A percentile compares a stretch with the other conserved stretches of the same genome.
These are phyloP conservation scores for Manihot esculenta DNA, from an alignment of 441 rosid genomes.

Conservation along the genomic window DNA sequence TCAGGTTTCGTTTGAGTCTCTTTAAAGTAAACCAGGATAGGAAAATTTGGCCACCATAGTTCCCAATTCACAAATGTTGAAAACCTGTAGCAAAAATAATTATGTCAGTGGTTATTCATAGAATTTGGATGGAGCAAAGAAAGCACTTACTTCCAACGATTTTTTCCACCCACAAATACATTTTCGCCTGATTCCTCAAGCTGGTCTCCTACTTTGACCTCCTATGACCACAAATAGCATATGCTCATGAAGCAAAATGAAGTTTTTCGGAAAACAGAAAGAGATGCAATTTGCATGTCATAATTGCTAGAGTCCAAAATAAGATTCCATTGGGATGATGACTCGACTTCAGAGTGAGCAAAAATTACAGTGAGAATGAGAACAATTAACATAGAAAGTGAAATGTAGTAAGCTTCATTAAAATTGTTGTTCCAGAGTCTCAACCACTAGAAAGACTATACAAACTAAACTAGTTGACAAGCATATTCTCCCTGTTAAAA, in stretches of 20 bases:
- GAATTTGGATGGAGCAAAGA: conserved; percentile 6
- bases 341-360: not conserved
- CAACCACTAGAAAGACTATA: not conserved
- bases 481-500: no score
- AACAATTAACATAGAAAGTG: not conserved
- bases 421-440: not conserved
- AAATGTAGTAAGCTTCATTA: not conserved
- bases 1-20: conserved; percentile 76
- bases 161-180: conserved; percentile 73
- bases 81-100: conserved; percentile 39
- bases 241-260: not conserved
- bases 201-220: conserved; percentile 65
- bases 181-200: conserved; percentile 72
- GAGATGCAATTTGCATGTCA: not conserved
- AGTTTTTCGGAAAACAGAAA: not conserved
- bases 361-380: not conserved
- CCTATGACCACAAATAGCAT: conserved; percentile 38
- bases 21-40: conserved; percentile 68
- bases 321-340: not conserved
- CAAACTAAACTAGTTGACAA: not conserved
- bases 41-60: conserved; percentile 83
- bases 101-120: conserved; percentile 6
- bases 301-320: not conserved
- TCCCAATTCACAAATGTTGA: conserved; percentile 82
- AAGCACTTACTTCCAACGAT: conserved; percentile 70